These are phyloP conservation scores for Hortaea werneckii DNA, from an alignment of 2,329 filamentous ascomycete species.

Conservation along the genomic window DNA sequence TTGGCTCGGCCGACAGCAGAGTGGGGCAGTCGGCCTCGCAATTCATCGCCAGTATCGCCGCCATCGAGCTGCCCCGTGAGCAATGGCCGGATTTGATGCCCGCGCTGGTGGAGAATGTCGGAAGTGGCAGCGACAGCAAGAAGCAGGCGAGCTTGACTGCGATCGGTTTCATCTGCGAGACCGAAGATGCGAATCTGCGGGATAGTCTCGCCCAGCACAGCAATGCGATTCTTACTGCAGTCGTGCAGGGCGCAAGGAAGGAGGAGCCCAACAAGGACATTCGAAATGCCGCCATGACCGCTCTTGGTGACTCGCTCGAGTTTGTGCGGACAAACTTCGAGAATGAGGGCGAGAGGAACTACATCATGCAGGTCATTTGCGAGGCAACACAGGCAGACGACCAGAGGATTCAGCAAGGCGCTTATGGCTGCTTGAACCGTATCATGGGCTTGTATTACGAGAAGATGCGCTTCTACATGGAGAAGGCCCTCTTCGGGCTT, in stretches of 20 bases:
- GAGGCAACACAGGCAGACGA: conserved; percentile 95
- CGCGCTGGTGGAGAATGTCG: conserved; percentile 83
- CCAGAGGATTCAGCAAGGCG: conserved; percentile 82
- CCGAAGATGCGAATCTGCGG: conserved; percentile 77
- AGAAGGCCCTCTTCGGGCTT: conserved; percentile 94
- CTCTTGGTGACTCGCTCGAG: conserved; percentile 90
- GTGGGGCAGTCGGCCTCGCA: conserved; percentile 86
- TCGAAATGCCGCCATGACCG: conserved; percentile 82
- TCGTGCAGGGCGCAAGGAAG: conserved; percentile 93
- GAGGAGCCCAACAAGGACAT: conserved; percentile 90
- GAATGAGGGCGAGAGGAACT: conserved; percentile 97
- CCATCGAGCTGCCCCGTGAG: conserved; percentile 84
- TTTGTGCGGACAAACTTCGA: conserved; percentile 98
- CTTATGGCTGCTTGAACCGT: conserved; percentile 93
- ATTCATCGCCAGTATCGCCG: conserved; percentile 88
- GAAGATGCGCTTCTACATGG: conserved; percentile 99
- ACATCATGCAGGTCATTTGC: conserved; percentile 99
- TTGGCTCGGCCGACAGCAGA: conserved; percentile 67
- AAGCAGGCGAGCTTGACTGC: conserved; percentile 91
- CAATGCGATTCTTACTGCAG: conserved; percentile 93
- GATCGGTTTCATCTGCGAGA: conserved; percentile 98
- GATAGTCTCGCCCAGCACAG: conserved; percentile 75
- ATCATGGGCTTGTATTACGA: conserved; percentile 99
- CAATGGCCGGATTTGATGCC: conserved; percentile 92
- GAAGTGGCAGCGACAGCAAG: conserved; percentile 71